These are phyloP conservation scores for Thelonectria discophora DNA, from an alignment of 2,329 filamentous ascomycete species.

Conservation along the genomic window DNA sequence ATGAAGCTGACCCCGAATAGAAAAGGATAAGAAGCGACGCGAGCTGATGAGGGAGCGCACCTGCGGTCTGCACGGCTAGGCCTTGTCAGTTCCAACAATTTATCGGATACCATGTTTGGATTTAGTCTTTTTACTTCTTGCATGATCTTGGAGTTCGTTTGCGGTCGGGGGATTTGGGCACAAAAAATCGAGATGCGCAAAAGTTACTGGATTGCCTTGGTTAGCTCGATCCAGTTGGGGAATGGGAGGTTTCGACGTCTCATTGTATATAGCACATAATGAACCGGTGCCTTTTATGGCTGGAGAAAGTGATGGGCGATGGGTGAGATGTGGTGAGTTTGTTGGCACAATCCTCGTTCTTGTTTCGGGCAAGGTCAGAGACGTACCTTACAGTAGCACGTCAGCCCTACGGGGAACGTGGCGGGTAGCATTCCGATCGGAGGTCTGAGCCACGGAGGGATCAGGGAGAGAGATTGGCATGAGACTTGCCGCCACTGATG, in stretches of 20 bases:
- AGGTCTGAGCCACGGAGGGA: too few species aligned
- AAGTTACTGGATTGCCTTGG: slow-evolving; percentile 17
- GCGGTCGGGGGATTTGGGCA: slow-evolving; percentile 14
- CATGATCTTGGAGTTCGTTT: slow-evolving; percentile 23
- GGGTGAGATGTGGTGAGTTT: background rate
- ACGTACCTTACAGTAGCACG: background rate
- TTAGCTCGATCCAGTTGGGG: slow-evolving; percentile 12
- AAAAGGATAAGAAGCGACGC: slow-evolving; percentile 73
- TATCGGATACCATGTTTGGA: slow-evolving; percentile 20
- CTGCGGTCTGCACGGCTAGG: slow-evolving; percentile 55
- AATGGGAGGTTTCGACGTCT: slow-evolving; percentile 3
- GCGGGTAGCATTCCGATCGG: too few species aligned
- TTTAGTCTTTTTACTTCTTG: slow-evolving; percentile 19
- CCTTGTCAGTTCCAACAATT: slow-evolving; percentile 3
- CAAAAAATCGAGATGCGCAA: slow-evolving; percentile 22
- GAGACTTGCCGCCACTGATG: too few species aligned
- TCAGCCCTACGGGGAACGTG: background rate
- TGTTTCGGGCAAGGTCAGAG: background rate
- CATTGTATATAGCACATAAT: slow-evolving; percentile 35
- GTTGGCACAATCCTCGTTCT: too few species aligned
- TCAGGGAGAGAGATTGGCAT: too few species aligned
- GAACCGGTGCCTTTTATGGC: slow-evolving; percentile 23
- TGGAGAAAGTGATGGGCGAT: background rate
- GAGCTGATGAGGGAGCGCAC: slow-evolving; percentile 73
- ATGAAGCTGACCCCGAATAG: slow-evolving; percentile 56